phyloP scores from a whole-genome alignment of 2,329 filamentous ascomycete species.

The Paecilomyces variotii region DNA sequence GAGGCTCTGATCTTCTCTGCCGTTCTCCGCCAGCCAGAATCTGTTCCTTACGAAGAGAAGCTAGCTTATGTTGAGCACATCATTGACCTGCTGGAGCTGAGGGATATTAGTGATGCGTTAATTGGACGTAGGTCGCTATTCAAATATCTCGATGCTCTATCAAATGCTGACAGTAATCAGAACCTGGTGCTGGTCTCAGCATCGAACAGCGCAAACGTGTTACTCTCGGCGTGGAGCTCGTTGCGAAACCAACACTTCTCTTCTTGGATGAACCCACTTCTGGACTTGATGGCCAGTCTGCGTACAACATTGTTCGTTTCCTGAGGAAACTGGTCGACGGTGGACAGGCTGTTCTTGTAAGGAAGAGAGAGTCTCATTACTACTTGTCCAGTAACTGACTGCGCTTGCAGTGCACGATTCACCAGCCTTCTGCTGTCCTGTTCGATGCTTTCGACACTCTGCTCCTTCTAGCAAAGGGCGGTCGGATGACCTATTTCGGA shows the following conservation, averaged over 20 bases:
- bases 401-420: slow-evolving; percentile 46
- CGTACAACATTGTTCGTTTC: slow-evolving; percentile 50
- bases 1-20: slow-evolving; percentile 59
- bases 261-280: slow-evolving; percentile 56
- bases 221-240: slow-evolving; percentile 53
- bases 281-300: slow-evolving; percentile 59
- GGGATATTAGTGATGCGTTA: slow-evolving; percentile 53
- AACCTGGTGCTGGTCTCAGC: slow-evolving; percentile 50
- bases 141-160: not conserved
- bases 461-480: slow-evolving; percentile 56
- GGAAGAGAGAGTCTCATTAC: not conserved
- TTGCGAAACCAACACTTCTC: slow-evolving; percentile 52
- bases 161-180: slow-evolving; percentile 6
- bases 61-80: slow-evolving; percentile 58
- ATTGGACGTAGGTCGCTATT: slow-evolving; percentile 41
- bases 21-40: slow-evolving; percentile 50
- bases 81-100: slow-evolving; percentile 57
- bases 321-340: slow-evolving; percentile 57
- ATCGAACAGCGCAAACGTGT: slow-evolving; percentile 60
- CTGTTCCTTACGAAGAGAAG: slow-evolving; percentile 51
- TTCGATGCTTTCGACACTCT: slow-evolving; percentile 61
- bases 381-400: not conserved
- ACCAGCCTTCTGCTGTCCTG: slow-evolving; percentile 60
- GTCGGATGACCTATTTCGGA: slow-evolving; percentile 60
- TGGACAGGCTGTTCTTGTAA: slow-evolving; percentile 58